Evolutionary conservation across 1,284 basidiomycete species (phyloP), one percentile per base, ranked within the genome.

Genomic region (Neotropicomus parvogracilis): DNA sequence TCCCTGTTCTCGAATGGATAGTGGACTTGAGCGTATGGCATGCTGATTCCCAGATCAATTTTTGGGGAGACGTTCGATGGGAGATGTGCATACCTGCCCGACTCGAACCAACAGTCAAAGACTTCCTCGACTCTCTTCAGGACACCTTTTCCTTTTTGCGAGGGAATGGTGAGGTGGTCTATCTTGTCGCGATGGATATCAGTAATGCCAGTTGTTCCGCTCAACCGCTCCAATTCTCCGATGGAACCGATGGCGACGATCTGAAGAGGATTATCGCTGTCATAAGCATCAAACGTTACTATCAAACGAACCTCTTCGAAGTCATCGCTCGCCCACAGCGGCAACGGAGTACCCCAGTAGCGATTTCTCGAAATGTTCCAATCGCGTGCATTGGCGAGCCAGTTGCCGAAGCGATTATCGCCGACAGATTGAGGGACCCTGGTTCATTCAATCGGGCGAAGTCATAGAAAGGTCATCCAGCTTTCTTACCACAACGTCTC

Each of bases 71-170:
- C 14, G 19, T 26, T 29, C 21, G 29, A 26, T 29, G 26, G 4
- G n/a, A 36, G 20, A 16, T 6, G 17, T 28, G 56, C 77, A 52
- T 56, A 91, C 91, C 89, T 93, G 71, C 97, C 97, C 7, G 95
- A 98, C 74, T 99, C 97, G 68, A 99, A 99, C 97, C 97, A 99
- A 68, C 97, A 99, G 69, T 99, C 97, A 68, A 99, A 99, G 27
- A 99, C 94, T 69, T 98, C 97, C 53, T 97, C 92, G 16, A 98
- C 80, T 50, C 95, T 85, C 68, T 81, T 91, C 36, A 99, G 74
- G 17, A 73, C 69, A 17, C 95, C 97, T 64, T 95, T 97, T 54
- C 95, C 95, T 67, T 84, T 71, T 64, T 88, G 77, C 28, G 94
- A 97, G 5, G 95, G 97, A 61, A 99, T 98, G 49, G 91, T 95